A percentile compares a stretch with the other conserved stretches of the same genome.
Conservation (phyloP, 2,329 filamentous ascomycete species). For the Setomelanomma holmii region DNA sequence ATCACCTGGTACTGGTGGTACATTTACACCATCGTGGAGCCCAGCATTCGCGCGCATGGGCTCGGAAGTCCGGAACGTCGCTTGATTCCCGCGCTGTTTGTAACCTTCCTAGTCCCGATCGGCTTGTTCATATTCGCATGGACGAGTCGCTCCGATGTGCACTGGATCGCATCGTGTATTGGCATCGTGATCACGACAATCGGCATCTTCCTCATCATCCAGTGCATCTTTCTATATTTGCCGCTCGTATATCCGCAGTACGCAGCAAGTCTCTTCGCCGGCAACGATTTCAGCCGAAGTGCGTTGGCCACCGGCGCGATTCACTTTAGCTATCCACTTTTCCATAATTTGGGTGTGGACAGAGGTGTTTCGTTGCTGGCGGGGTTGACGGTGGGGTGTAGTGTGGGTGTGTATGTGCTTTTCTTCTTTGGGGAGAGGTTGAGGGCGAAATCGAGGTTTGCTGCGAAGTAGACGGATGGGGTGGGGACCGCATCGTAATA, state of each 20-base stretch:
- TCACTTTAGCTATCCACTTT: slow-evolving; percentile 67
- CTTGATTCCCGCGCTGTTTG: slow-evolving; percentile 73
- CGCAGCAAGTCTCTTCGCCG: slow-evolving; percentile 62
- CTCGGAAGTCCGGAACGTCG: slow-evolving; percentile 73
- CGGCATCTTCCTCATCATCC: slow-evolving; percentile 51
- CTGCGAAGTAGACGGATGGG: slow-evolving; percentile 26
- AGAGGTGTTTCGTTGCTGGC: slow-evolving; percentile 64
- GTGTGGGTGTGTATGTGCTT: slow-evolving; percentile 66
- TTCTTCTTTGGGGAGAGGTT: slow-evolving; percentile 55
- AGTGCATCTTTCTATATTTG: slow-evolving; percentile 67
- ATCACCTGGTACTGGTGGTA: slow-evolving; percentile 71
- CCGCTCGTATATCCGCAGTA: slow-evolving; percentile 66
- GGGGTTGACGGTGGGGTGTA: slow-evolving; percentile 43
- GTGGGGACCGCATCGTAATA: neutral
- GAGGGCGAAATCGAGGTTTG: slow-evolving; percentile 42
- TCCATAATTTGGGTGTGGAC: slow-evolving; percentile 65
- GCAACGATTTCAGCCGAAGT: slow-evolving; percentile 65
- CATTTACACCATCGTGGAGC: slow-evolving; percentile 78
- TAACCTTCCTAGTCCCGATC: slow-evolving; percentile 65
- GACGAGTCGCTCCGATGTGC: slow-evolving; percentile 67
- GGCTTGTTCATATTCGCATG: slow-evolving; percentile 72
- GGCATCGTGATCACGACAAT: slow-evolving; percentile 60
- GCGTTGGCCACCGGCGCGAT: slow-evolving; percentile 67
- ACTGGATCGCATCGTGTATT: slow-evolving; percentile 65
- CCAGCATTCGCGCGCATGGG: slow-evolving; percentile 65